A percentile compares a stretch with the other conserved stretches of the same genome.
Conservation (phyloP, 352 stramenopile genomes). For the Phytophthora melonis region DNA sequence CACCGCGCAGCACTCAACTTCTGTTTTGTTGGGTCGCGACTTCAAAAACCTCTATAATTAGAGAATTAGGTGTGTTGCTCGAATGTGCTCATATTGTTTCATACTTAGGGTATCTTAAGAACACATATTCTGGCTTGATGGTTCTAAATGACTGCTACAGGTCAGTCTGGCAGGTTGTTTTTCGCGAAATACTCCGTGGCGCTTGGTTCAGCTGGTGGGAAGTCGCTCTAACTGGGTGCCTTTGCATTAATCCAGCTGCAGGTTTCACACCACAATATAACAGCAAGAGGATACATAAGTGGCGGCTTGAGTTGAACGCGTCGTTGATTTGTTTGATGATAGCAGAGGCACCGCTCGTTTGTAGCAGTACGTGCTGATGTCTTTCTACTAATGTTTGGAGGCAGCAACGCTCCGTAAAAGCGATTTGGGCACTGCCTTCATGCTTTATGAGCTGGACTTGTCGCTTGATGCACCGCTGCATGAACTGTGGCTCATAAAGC, state of each 20-base stretch:
- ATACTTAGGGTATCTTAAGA: neutral
- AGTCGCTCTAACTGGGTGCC: constrained; percentile 21
- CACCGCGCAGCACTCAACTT: neutral
- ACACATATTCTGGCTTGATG: neutral
- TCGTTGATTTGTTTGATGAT: constrained; percentile 19
- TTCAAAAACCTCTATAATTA: constrained; percentile 17
- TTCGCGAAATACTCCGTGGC: constrained; percentile 27
- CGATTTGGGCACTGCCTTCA: neutral
- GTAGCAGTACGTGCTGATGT: constrained; percentile 17
- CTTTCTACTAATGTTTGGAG: constrained; percentile 15
- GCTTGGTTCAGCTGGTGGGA: constrained; percentile 19
- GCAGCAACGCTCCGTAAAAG: neutral
- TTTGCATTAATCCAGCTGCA: constrained; percentile 27
- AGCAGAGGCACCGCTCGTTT: constrained; percentile 15
- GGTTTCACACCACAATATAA: neutral
- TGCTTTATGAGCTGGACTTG: neutral
- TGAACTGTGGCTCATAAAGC: neutral
- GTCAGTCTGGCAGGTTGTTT: constrained; percentile 26
- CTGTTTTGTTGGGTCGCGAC: constrained; percentile 20
- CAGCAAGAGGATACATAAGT: neutral
- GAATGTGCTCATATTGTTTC: neutral
- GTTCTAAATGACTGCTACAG: constrained; percentile 8
- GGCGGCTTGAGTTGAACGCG: constrained; percentile 18
- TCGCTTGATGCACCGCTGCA: neutral
- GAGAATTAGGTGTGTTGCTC: neutral